These are phyloP conservation scores for Huntiella bhutanensis DNA, from an alignment of 2,329 filamentous ascomycete genomes.

Conservation along the genomic window DNA sequence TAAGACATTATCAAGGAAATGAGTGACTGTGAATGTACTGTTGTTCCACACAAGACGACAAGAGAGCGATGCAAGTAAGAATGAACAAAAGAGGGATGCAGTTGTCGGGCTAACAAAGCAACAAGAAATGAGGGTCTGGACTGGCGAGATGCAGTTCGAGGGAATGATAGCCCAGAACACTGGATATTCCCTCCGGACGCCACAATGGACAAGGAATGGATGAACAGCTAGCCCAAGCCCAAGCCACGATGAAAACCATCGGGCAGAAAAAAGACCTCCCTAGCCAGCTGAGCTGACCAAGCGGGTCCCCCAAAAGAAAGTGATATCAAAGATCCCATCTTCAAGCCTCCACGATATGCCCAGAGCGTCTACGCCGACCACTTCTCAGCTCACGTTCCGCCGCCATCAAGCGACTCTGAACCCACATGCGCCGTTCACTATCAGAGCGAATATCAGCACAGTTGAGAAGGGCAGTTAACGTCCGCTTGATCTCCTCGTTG, in stretches of 20 bases:
- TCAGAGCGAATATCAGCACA: conserved; percentile 35
- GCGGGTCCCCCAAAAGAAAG: background rate
- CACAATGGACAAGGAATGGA: too few relatives aligned
- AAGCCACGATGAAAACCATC: too few relatives aligned
- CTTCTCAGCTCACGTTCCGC: conserved; percentile 39
- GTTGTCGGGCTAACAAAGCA: background rate
- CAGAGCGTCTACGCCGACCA: conserved; percentile 30
- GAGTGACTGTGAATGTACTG: background rate
- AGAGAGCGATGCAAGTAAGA: too few relatives aligned
- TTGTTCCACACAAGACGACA: background rate
- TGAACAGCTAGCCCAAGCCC: too few relatives aligned
- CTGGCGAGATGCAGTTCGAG: too few relatives aligned
- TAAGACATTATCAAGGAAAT: background rate
- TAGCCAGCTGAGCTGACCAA: background rate
- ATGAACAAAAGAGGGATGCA: background rate
- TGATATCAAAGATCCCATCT: background rate
- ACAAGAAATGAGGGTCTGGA: background rate
- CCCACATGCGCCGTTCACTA: conserved; percentile 34
- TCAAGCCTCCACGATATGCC: conserved; percentile 12
- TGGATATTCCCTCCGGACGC: too few relatives aligned
- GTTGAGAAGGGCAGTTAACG: conserved; percentile 42
- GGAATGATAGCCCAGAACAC: too few relatives aligned
- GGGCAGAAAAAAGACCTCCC: too few relatives aligned
- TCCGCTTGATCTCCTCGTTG: conserved; percentile 42
- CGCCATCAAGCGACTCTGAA: conserved; percentile 39